Evolutionary conservation across 495 filamentous ascomycete genomes (phyloP), one percentile per base, ranked within the genome.

Genomic region (Darksidea phi): DNA sequence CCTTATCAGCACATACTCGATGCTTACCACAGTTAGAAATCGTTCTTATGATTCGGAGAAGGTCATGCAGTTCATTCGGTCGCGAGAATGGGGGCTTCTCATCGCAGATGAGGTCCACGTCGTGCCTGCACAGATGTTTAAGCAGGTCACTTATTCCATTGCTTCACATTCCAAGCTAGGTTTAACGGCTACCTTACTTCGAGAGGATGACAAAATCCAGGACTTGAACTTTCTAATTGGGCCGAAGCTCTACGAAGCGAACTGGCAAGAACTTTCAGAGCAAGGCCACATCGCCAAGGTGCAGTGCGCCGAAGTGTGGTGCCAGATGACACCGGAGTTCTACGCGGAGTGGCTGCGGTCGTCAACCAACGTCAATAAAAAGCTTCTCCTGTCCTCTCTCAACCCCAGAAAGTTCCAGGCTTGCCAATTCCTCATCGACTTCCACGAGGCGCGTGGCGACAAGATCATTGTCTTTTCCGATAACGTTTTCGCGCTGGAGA

Each of bases 401-500:
- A 98, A 98, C 71, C 94, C 94, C 15, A 80, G 86, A 46, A 97
- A 98, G 74, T 96, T 97, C 73, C 94, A 98, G 73, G 91, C 92
- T 8, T 95, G 90, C 67, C 91, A 97, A 67, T 96, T 92, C 72
- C 82, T 99, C 7, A 99, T 99, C 69, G 88, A 97, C 75, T 97
- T 94, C 74, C 94, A 99, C 76, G 94, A 99, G 74, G 85, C 84
- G 50, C 85, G 94, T 54, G 94, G 95, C 5, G 94, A 99, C 79
- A 99, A 99, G 72, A 88, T 97, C 69, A 97, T 99, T 64, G 95
- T 99, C 55, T 99, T 97, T 74, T 95, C 91, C 1, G 94, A 99
- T 74, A 97, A 99, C 71, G 92, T 99, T 63, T 99, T 92, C 73
- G 92, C 95, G 0, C 81, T 98, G 43, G 83, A 91, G 69, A 78